Evolutionary conservation across 768 basidiomycete genomes (phyloP), one percentile per base, ranked within the genome.

Genomic region (Pleurotus sapidus): DNA sequence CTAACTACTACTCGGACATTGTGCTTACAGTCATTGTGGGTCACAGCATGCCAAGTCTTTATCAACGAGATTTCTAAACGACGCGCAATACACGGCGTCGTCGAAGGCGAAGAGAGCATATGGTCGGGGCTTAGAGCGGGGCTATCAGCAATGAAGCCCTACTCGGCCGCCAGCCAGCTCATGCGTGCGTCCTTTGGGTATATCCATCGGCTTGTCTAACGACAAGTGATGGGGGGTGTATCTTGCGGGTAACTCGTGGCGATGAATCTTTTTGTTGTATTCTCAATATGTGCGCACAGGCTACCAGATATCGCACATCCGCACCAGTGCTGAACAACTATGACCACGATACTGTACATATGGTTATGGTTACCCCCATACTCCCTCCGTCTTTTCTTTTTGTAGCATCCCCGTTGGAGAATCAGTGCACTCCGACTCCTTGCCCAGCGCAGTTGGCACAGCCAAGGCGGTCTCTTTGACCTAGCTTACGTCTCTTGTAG

Each of bases 21-120:
- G 34, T 56, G 61, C 57, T 60, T 51, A 39, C 60, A 80, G 78
- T 77, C 75, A 3, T 64, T 81, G 7, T 81, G 79, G 78, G 72
- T 73, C 67, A 71, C 69, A 45, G 77, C 79, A 34, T 78, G 76
- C 61, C 69, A 74, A 46, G 72, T 80, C 30, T 75, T 81, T 63
- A 73, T 79, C 48, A 74, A 75, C 47, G 80, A 79, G 63, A 74
- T 82, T 43, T 74, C 73, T 54, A 54, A 54, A 40, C 51, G 51
- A 14, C 51, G 51, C 15, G n/a, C 51, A 17, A 24, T 54, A 34
- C 51, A 54, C 18, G 51, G 51, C 12, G 51, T 54, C 51, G 39
- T 54, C n/a, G 51, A 54, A 54, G 51, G 51, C 23, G 51, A 54
- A 43, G 51, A 54, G 51, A 54, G 51, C 51, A 54, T 54, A 39